Base-by-base conservation (phyloP, 139 green algal species). In the Diplosphaera chodatii region DNA sequence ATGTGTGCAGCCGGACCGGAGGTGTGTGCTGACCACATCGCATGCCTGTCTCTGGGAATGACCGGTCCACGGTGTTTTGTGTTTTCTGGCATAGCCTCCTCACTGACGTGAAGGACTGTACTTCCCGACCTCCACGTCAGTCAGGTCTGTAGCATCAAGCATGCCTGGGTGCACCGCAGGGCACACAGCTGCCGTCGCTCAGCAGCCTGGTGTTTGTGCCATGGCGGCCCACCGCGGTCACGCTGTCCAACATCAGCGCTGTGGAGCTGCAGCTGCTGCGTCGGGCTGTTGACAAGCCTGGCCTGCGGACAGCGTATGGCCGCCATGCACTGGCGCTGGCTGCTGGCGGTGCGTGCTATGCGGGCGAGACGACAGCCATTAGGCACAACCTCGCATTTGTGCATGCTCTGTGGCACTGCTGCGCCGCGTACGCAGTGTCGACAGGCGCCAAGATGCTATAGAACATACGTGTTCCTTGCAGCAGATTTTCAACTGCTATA, bases 401-500 rank as follows among this genome's bases (percentile, higher is more conserved):
- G 32, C 74, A 79, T 63, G 48, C 68, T 25, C 22, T 68, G 41
- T 79, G 74, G 74, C 74, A 79, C 41, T 66, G 40, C 13, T 32
- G 71, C 22, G 28, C 63, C 21, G 67, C 33, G 20, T 29, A 31
- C 1, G 28, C n/a, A 30, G 16, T 74, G 15, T 31, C 63, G 15
- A 64, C 16, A 23, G 48, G 48, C 3, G 48, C 48, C 10, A 59
- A 59, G 18, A 59, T 59, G 48, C 48, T 59, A 18, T 59, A 59
- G 16, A 25, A 25, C n/a, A n/a, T n/a, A n/a, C n/a, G n/a, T n/a
- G n/a, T n/a, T n/a, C n/a, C n/a, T n/a, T n/a, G n/a, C n/a, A n/a
- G n/a, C n/a, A n/a, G n/a, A n/a, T n/a, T n/a, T n/a, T n/a, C n/a
- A n/a, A n/a, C n/a, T n/a, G n/a, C n/a, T n/a, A n/a, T n/a, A n/a